Conservation (phyloP, 1,139 yeast species). For the Yamadazyma sp. region DNA sequence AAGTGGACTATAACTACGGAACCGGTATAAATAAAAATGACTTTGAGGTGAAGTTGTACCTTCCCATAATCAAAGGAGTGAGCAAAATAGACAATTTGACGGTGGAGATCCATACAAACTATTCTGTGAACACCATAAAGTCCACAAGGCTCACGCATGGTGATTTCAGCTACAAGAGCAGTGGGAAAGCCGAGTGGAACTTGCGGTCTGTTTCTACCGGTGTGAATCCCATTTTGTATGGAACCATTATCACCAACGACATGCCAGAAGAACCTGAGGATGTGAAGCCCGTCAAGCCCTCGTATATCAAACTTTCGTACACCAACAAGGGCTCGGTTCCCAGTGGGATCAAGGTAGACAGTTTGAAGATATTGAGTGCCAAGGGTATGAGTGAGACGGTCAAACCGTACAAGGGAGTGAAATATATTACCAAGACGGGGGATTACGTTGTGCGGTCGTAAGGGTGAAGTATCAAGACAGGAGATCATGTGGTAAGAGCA, state of each 20-base stretch:
- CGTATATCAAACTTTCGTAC: constrained; percentile 54
- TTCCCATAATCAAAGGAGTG: constrained; percentile 50
- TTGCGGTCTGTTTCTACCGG: constrained; percentile 64
- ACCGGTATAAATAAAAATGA: constrained; percentile 66
- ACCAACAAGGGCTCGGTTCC: constrained; percentile 69
- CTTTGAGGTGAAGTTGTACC: constrained; percentile 68
- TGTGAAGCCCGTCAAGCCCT: constrained; percentile 39
- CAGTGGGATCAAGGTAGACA: constrained; percentile 71
- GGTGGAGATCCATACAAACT: constrained; percentile 39
- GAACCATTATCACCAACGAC: constrained; percentile 30
- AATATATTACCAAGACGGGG: constrained; percentile 69
- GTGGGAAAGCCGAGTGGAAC: constrained; percentile 70
- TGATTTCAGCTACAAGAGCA: constrained; percentile 56
- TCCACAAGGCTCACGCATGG: constrained; percentile 69
- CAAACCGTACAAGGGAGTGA: constrained; percentile 90
- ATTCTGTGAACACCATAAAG: constrained; percentile 34
- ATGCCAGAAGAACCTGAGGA: constrained; percentile 9
- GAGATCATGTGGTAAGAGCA: neutral
- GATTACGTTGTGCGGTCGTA: constrained; percentile 51
- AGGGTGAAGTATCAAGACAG: neutral
- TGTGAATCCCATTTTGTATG: constrained; percentile 67
- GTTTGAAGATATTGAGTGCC: constrained; percentile 57
- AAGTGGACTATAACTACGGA: constrained; percentile 58
- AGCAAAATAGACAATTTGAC: constrained; percentile 56
- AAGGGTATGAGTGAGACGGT: constrained; percentile 62